Evolutionary conservation across 345 rosid species (phyloP).

Genomic region (Gossypium australe): DNA sequence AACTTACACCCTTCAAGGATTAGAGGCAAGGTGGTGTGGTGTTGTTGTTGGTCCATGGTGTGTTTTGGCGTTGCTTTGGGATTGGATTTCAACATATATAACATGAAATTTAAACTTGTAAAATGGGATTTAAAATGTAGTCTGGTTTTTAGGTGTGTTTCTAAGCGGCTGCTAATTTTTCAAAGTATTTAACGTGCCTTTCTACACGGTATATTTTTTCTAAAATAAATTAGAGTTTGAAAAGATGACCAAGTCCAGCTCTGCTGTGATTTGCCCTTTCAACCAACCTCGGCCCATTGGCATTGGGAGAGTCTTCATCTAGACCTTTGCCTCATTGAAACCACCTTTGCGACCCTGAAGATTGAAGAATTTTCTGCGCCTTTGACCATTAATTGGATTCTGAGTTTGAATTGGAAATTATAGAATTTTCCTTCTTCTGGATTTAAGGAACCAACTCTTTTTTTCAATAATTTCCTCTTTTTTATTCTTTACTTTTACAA

Average conservation of each 20-base stretch:
- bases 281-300: neutral
- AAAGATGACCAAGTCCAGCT: neutral
- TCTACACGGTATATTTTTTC: neutral
- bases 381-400: neutral
- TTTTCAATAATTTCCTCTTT: neutral
- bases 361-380: neutral
- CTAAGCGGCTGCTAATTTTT: neutral
- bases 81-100: neutral
- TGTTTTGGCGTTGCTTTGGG: neutral
- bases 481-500: neutral
- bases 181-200: neutral
- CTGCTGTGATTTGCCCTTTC: neutral
- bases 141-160: neutral
- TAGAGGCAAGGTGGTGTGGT: neutral
- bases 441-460: neutral
- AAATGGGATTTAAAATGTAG: neutral
- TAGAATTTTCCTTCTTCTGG: neutral
- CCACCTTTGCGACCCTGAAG: neutral
- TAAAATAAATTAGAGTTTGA: neutral
- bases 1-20: neutral
- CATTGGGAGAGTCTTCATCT: neutral
- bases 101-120: neutral
- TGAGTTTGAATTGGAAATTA: neutral
- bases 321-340: conserved; percentile 5
- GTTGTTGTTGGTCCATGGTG: neutral